A percentile compares a stretch with the other conserved stretches of the same genome.
Conservation (phyloP, 2,329 filamentous ascomycete species). For the Lithohypha guttulata region DNA sequence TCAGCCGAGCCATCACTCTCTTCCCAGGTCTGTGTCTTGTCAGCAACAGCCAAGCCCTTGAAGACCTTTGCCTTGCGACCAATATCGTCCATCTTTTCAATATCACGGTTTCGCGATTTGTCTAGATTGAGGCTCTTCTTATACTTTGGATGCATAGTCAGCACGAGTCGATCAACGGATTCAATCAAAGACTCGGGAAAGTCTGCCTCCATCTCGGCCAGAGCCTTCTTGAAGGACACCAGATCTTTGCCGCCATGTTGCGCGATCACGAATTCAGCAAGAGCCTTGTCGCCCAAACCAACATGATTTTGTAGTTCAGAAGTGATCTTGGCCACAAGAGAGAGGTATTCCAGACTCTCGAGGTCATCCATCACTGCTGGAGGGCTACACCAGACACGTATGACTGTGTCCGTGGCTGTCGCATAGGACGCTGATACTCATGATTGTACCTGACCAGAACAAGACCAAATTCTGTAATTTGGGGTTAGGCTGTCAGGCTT, state of each 20-base stretch:
- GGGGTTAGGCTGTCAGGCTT: too few species aligned
- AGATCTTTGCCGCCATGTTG: constrained; percentile 58
- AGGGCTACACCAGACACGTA: too few species aligned
- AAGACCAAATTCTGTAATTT: too few species aligned
- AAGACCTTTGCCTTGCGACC: constrained; percentile 81
- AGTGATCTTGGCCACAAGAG: constrained; percentile 87
- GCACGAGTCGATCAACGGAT: constrained; percentile 78
- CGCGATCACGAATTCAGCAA: constrained; percentile 92
- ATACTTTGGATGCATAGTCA: constrained; percentile 83
- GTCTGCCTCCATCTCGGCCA: constrained; percentile 67
- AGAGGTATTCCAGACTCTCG: constrained; percentile 80
- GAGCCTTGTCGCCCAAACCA: constrained; percentile 81
- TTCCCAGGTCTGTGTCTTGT: constrained; percentile 52
- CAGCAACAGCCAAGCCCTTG: constrained; percentile 75
- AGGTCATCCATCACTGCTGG: constrained; percentile 74
- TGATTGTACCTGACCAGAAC: too few species aligned
- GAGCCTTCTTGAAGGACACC: constrained; percentile 62
- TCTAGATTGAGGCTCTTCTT: constrained; percentile 45
- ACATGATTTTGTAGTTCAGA: constrained; percentile 91
- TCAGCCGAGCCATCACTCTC: constrained; percentile 51
- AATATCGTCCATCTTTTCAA: constrained; percentile 35
- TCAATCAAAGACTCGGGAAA: constrained; percentile 81
- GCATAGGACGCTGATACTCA: too few species aligned
- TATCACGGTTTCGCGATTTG: constrained; percentile 28
- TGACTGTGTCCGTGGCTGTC: too few species aligned